A percentile compares a stretch with the other conserved stretches of the same genome.
Conservation (phyloP, 768 basidiomycete genomes). For the Macrocybe gigantea region DNA sequence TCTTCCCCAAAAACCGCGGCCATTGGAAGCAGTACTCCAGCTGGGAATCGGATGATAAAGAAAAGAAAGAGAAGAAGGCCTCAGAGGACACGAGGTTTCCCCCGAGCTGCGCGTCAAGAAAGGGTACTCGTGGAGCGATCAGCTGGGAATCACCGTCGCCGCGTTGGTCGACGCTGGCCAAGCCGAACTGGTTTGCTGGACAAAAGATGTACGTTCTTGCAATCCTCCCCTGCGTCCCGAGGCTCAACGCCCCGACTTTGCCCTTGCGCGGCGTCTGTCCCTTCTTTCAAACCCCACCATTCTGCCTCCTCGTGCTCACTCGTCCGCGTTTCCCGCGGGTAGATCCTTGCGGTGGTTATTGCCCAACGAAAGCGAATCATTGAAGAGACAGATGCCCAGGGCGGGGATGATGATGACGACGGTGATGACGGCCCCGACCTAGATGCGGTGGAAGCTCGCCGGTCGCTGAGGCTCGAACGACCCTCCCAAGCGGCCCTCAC, state of each 20-base stretch:
- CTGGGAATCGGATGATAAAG: slow-evolving; percentile 55
- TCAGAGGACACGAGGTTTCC: slow-evolving; percentile 43
- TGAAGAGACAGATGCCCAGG: slow-evolving; percentile 37
- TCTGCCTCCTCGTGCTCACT: no score
- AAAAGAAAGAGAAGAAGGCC: slow-evolving; percentile 25
- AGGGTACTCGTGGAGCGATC: slow-evolving; percentile 84
- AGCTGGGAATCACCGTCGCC: slow-evolving; percentile 81
- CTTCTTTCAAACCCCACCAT: no score
- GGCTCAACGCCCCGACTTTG: no score
- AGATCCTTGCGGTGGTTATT: slow-evolving; percentile 63
- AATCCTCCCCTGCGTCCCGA: no score
- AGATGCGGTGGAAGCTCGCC: slow-evolving; percentile 11
- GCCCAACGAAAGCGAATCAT: slow-evolving; percentile 54
- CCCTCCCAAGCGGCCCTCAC: slow-evolving; percentile 66
- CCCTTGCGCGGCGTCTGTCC: no score
- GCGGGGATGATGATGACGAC: slow-evolving; percentile 25
- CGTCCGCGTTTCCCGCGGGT: background rate
- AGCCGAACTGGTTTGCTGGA: slow-evolving; percentile 67
- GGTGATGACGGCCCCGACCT: slow-evolving; percentile 22
- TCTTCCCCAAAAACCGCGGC: slow-evolving; percentile 85
- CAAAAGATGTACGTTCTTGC: slow-evolving; percentile 59
- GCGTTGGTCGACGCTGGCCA: slow-evolving; percentile 64
- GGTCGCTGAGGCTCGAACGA: slow-evolving; percentile 16
- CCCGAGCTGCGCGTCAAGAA: slow-evolving; percentile 78
- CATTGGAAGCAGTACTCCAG: slow-evolving; percentile 84